Evolutionary conservation across 208 protist genomes (phyloP), one percentile per base, ranked within the genome.

Genomic region (Naegleria gruberi): DNA sequence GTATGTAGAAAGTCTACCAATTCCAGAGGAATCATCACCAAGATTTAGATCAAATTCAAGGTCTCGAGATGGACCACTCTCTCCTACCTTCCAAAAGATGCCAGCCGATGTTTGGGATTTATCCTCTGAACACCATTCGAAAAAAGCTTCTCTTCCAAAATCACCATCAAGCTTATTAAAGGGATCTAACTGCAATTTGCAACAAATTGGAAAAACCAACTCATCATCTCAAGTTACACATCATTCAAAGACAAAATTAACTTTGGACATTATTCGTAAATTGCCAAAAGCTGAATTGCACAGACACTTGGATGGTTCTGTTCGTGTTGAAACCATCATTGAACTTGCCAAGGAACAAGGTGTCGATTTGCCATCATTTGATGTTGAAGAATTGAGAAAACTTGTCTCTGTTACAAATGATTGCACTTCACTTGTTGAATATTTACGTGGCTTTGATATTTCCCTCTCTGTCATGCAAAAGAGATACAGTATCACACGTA

Each of bases 381-480:
- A 94, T 47, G 0, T 65, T 5, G 86, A 93, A 26, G 91, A 93
- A 57, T 57, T 95, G 19, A 47, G 37, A 17, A 44, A 55, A 30
- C 88, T 92, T 30, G 82, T 95, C 10, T 65, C 82, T 2, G 94
- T 95, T 17, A 89, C 89, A 44, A 90, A 94, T 41, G 90, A 94
- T 87, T 95, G 94, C 82, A 37, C 44, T 19, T 86, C 90, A 42
- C 88, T 95, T 34, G 91, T 91, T 7, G 74, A 94, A 4, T 95
- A 95, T 77, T 82, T 95, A 34, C 90, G 91, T 44, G 91, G 87
- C n/a, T 95, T 95, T 90, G 46, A 91, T 57, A 94, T 94, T 55
- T 92, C 93, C 26, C 34, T 55, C 47, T 46, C 15, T 74, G 94
- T 95, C 51, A 41, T 94, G 30, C 94, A 95, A 89, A 91, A 89